Evolutionary conservation across 108 stramenopile species (phyloP).

Genomic region (Cyclostephanos invisitatus): DNA sequence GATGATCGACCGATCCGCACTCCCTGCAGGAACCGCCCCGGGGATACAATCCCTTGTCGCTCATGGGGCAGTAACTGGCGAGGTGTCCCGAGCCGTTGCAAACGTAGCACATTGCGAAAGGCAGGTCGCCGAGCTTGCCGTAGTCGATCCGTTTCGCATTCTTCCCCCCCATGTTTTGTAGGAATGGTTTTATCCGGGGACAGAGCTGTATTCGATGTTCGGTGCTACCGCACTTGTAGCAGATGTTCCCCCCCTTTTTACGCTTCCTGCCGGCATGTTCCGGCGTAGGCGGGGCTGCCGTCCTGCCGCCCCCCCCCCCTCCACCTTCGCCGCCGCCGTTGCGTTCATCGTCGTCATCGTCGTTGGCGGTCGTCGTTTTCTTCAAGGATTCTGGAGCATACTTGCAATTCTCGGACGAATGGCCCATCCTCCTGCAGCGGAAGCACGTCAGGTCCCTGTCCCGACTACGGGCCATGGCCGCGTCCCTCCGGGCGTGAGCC

Average conservation of each 20-base stretch:
- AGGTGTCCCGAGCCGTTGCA: conserved; percentile 78
- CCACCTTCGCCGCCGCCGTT: neutral
- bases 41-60: conserved; percentile 70
- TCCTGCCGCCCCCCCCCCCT: neutral
- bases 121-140: conserved; percentile 53
- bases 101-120: conserved; percentile 78
- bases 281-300: neutral
- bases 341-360: neutral
- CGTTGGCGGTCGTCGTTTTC: neutral
- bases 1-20: conserved; percentile 70
- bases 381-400: neutral
- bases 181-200: conserved; percentile 45
- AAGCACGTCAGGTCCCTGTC: conserved; percentile 60
- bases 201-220: conserved; percentile 73
- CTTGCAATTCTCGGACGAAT: conserved; percentile 66
- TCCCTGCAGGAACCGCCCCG: conserved; percentile 71
- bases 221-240: conserved; percentile 81
- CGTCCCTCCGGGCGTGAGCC: conserved; percentile 66
- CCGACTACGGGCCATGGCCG: conserved; percentile 22
- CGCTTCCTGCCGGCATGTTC: conserved; percentile 2
- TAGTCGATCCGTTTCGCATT: conserved; percentile 34
- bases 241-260: conserved; percentile 44
- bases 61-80: conserved; percentile 60
- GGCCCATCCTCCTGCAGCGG: conserved; percentile 72
- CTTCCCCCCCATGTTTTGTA: conserved; percentile 14